These are phyloP conservation scores for Pseudocercospora musae DNA, from an alignment of 2,329 filamentous ascomycete species.

Conservation along the genomic window DNA sequence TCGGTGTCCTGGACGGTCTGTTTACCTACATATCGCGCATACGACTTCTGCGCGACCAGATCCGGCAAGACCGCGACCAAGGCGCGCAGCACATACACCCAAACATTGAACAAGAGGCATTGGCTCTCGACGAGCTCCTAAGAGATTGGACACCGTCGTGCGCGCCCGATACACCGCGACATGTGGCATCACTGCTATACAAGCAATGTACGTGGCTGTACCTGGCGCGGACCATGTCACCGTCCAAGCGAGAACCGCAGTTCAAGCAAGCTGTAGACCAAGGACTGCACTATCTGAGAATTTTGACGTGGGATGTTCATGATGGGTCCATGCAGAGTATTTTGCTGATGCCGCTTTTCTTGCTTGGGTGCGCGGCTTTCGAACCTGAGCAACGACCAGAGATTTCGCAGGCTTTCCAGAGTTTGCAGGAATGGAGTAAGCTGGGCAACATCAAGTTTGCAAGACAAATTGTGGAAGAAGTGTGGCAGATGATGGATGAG, in stretches of 20 bases:
- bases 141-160: constrained; percentile 68
- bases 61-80: constrained; percentile 64
- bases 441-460: constrained; percentile 58
- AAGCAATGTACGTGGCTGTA: constrained; percentile 63
- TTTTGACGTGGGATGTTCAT: constrained; percentile 42
- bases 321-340: constrained; percentile 53
- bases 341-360: constrained; percentile 59
- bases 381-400: constrained; percentile 53
- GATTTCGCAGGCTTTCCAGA: constrained; percentile 53
- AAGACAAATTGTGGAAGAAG: constrained; percentile 52
- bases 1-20: constrained; percentile 79
- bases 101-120: constrained; percentile 66
- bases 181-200: constrained; percentile 57
- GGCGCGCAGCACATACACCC: constrained; percentile 68
- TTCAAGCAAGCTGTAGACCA: constrained; percentile 58
- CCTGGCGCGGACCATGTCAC: constrained; percentile 57
- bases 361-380: constrained; percentile 61
- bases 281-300: constrained; percentile 55
- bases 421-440: constrained; percentile 54
- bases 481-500: constrained; percentile 60
- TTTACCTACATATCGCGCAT: constrained; percentile 77
- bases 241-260: constrained; percentile 53
- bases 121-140: constrained; percentile 72
- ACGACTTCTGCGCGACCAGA: constrained; percentile 69
- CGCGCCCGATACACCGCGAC: constrained; percentile 50